Evolutionary conservation across 306 rosid species (phyloP).

Genomic region (Sphenostylis stenocarpa): DNA sequence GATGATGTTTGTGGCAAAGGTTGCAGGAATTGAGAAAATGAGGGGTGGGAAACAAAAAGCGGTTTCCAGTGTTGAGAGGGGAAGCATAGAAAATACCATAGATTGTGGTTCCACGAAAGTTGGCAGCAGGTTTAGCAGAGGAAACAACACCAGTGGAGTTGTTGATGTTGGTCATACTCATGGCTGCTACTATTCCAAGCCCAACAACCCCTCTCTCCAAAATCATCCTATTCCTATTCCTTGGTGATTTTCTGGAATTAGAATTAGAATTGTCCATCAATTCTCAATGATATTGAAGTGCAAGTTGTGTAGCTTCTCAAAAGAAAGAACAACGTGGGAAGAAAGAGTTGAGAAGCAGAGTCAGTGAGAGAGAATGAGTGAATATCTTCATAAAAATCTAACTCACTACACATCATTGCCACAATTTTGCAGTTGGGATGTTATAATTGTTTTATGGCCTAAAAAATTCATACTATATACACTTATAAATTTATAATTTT

Average conservation of each 20-base stretch:
- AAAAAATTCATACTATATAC: background rate
- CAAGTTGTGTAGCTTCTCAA: background rate
- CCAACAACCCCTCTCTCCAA: constrained; percentile 66
- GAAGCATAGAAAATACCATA: constrained; percentile 60
- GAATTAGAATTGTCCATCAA: constrained; percentile 37
- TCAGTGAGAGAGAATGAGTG: background rate
- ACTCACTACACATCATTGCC: background rate
- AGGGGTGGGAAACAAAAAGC: constrained; percentile 32
- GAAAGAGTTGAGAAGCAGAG: background rate
- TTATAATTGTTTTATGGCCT: background rate
- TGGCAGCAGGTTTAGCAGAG: constrained; percentile 63
- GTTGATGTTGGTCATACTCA: constrained; percentile 33
- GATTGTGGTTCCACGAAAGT: constrained; percentile 48
- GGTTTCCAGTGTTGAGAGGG: constrained; percentile 44
- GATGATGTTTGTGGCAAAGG: constrained; percentile 67
- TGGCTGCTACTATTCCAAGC: constrained; percentile 71
- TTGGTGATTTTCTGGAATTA: constrained; percentile 39
- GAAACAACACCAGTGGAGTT: constrained; percentile 43
- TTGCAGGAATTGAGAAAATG: constrained; percentile 61
- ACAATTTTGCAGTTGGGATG: background rate
- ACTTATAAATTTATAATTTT: background rate
- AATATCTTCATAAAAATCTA: constrained; percentile 13
- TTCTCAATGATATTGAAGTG: background rate
- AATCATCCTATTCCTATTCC: constrained; percentile 19
- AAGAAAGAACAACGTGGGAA: background rate